A percentile compares a stretch with the other conserved stretches of the same genome.
Evolutionary conservation across 1,139 yeast genomes (phyloP).

Genomic region (Debaryomyces sp.): DNA sequence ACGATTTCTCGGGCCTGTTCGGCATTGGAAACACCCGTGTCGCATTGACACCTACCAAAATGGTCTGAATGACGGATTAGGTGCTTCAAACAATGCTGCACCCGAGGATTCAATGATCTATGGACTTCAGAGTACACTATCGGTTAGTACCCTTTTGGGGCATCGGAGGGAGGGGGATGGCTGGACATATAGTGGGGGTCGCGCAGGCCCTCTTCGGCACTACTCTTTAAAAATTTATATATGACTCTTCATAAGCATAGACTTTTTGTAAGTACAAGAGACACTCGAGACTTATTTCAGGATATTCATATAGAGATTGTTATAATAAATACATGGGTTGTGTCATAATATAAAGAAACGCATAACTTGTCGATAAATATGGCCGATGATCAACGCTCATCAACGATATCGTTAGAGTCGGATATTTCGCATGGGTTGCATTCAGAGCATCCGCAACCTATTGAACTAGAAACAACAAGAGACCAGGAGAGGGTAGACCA

Average conservation of each 20-base stretch:
- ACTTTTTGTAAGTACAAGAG: not conserved
- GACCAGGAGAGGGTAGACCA: not conserved
- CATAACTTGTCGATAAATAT: not conserved
- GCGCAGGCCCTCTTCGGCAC: not conserved
- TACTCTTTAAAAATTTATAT: not conserved
- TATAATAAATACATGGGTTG: not conserved
- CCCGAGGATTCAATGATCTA: not conserved
- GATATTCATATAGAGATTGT: not conserved
- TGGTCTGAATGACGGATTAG: not conserved
- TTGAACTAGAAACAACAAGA: not conserved
- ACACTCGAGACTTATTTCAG: not conserved
- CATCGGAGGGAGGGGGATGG: not conserved
- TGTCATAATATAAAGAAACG: not conserved
- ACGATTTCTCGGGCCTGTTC: not conserved
- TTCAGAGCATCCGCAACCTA: conserved; percentile 5
- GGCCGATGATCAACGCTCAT: not conserved
- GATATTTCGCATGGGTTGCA: conserved; percentile 1
- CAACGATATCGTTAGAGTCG: conserved; percentile 5
- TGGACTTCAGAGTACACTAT: not conserved
- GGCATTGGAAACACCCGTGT: not conserved
- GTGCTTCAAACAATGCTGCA: not conserved
- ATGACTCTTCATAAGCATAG: not conserved
- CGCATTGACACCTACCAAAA: not conserved
- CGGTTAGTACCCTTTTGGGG: not conserved
- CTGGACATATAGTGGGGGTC: not conserved